Percentiles rank a stretch among this genome's conserved stretches.
Evolutionary conservation across 2,329 filamentous ascomycete species (phyloP).

Genomic region (Sporothrix brunneoviolacea): DNA sequence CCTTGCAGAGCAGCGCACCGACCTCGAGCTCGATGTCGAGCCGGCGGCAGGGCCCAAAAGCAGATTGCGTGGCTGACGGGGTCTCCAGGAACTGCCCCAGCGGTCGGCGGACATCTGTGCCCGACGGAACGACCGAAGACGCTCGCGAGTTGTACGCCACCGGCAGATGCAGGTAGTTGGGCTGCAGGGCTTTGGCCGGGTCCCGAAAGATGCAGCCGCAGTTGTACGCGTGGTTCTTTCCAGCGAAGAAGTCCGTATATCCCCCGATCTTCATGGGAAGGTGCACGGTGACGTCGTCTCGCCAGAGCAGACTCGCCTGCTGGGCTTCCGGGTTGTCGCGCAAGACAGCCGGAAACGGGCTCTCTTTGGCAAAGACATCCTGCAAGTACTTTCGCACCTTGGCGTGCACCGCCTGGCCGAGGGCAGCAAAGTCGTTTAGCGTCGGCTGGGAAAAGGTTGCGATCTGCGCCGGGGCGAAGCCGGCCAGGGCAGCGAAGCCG

Average conservation of each 20-base stretch:
- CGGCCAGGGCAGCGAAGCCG: no score
- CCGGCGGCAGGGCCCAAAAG: slow-evolving; percentile 55
- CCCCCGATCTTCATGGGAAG: slow-evolving; percentile 13
- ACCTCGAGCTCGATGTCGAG: slow-evolving; percentile 78
- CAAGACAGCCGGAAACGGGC: neutral
- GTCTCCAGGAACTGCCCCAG: slow-evolving; percentile 68
- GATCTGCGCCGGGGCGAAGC: no score
- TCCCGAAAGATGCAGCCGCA: slow-evolving; percentile 40
- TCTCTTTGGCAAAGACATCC: neutral
- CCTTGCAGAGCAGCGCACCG: slow-evolving; percentile 63
- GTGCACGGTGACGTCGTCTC: neutral
- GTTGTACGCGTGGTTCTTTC: slow-evolving; percentile 5
- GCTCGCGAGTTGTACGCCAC: slow-evolving; percentile 77
- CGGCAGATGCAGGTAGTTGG: slow-evolving; percentile 75
- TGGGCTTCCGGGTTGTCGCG: neutral
- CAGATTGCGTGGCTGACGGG: no score
- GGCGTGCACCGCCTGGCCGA: slow-evolving; percentile 2
- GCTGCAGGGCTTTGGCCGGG: slow-evolving; percentile 64
- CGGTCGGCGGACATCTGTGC: slow-evolving; percentile 65
- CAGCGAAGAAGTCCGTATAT: slow-evolving; percentile 15
- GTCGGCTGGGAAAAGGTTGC: neutral
- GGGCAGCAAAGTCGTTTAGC: slow-evolving; percentile 8
- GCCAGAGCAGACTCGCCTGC: neutral
- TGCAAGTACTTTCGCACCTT: neutral
- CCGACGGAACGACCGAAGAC: slow-evolving; percentile 68